Evolutionary conservation across 495 filamentous ascomycete genomes (phyloP).

Genomic region (Glonium stellatum): DNA sequence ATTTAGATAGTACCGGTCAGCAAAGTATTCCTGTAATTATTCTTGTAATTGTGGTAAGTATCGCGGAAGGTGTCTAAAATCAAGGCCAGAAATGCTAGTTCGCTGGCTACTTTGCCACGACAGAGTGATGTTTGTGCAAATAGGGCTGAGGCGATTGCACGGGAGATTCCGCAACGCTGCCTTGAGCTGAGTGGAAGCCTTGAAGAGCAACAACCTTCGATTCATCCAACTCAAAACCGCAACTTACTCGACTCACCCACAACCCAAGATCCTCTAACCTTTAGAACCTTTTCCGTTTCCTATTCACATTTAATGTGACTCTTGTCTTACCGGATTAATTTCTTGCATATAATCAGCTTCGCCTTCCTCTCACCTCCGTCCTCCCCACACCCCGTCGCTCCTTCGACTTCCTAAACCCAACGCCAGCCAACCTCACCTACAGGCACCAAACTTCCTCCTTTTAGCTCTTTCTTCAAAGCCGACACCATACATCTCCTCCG

Average conservation of each 20-base stretch:
- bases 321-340: neutral
- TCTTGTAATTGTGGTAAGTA: too few species aligned
- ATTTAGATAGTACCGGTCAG: too few species aligned
- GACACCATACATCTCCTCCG: conserved; percentile 17
- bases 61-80: too few species aligned
- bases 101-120: too few species aligned
- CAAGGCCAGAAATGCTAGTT: too few species aligned
- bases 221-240: neutral
- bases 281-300: neutral
- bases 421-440: neutral
- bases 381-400: neutral
- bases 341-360: neutral
- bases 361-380: neutral
- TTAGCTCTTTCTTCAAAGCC: neutral
- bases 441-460: neutral
- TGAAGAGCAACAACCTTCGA: neutral
- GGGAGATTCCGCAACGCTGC: neutral
- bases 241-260: neutral
- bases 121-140: too few species aligned
- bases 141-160: neutral
- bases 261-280: neutral
- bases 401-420: neutral
- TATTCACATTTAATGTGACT: neutral
- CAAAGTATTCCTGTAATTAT: too few species aligned
- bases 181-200: neutral